Base-by-base conservation (phyloP, 2,329 filamentous ascomycete species). In the Chaetomium sp. region DNA sequence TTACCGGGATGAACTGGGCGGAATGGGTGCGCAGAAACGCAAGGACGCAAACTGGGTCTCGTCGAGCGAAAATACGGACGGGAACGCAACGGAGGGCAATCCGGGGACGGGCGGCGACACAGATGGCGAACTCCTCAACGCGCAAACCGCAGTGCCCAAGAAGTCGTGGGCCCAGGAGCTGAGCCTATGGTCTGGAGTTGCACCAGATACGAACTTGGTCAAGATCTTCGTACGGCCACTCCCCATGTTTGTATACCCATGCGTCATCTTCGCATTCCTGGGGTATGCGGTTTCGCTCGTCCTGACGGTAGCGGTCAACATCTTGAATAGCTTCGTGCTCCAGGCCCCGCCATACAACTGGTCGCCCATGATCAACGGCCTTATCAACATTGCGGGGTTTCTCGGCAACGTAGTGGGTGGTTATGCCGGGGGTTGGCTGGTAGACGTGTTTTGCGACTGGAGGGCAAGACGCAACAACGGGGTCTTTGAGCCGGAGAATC, bases 401-500 rank as follows among this genome's bases (percentile, higher is more conserved):
- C 55, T 77, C 14, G 76, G 75, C 9, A 76, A 77, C 52, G 36
- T 76, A 2, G 56, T 70, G 38, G 75, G 75, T 4, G 68, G 72
- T 34, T 72, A 66, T 54, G 66, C 70, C 4, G 74, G 75, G 27
- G 75, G 75, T 10, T 71, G 70, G 64, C 62, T 74, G 19, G 72
- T 76, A 1, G 74, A 77, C 56, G 55, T 64, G 7, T 76, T 72
- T 59, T 73, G 70, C 41, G 70, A 72, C 55, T 72, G 71, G 67
- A 64, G 66, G 9, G 68, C 73, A n/a, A 68, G 67, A 51, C 67
- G 65, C 47, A 71, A 75, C 52, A 62, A 64, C 6, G 76, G 75
- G 5, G 62, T 76, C 12, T 76, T 75, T 54, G 69, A 75, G 61
- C 76, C 75, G 2, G 75, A 78, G 62, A 72, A 65, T 10, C 67